Evolutionary conservation across 148 eudicot species (phyloP), one percentile per base, ranked within the genome.

Genomic region (Persicaria maculosa): DNA sequence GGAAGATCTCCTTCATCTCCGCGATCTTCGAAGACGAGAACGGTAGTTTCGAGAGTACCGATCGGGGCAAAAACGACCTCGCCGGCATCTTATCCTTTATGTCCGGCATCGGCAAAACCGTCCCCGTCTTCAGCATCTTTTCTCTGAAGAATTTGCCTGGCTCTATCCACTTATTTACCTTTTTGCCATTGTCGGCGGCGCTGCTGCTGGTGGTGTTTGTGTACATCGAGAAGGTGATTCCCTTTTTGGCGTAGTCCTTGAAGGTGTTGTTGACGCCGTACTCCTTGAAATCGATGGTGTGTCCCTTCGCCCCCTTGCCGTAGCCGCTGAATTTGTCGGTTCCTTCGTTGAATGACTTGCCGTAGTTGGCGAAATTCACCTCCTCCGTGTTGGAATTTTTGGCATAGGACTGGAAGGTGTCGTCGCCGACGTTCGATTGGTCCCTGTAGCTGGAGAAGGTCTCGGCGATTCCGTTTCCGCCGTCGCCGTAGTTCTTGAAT

Each of bases 111-210:
- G 88, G 88, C 90, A 91, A 91, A 9, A 86, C 74, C 9, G 74
- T 83, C 4, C 97, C 97, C 4, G 71, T 75, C 55, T 80, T 88
- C 73, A 93, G 50, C 87, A 85, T 84, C 8, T 44, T 64, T 76
- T 93, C 98, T 15, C 98, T 75, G 61, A 93, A 93, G 67, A 93
- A 93, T 72, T 86, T 93, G 3, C 98, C 98, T 0, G 88, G 91
- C 75, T 93, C 98, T n/a, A 84, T 75, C 94, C 89, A 84, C 55
- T 67, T 85, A 65, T 83, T 88, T 45, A 74, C 84, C 2, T 12
- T 0, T 61, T 81, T 87, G 74, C 68, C 44, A 4, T 73, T 54
- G 40, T 5, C 46, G 14, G 59, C 12, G 67, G 40, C 57, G 75
- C 71, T 74, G 75, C 71, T 74, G 36, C 68, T 83, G 16, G 72